Evolutionary conservation across 1,284 basidiomycete species (phyloP), one percentile per base, ranked within the genome.

Genomic region (Naganishia liquefaciens): DNA sequence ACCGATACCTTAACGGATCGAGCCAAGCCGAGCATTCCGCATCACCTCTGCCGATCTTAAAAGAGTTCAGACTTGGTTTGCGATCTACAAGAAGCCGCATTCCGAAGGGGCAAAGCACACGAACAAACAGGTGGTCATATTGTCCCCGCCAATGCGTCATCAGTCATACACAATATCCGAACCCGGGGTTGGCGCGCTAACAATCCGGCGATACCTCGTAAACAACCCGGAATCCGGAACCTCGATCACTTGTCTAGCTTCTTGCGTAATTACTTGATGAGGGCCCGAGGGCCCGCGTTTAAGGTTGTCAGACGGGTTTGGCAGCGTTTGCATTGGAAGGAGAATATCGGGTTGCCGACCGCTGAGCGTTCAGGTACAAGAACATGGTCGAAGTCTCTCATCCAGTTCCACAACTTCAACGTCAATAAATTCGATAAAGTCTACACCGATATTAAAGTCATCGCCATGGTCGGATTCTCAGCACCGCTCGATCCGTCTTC

Each of bases 401-500:
- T 37, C 3, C 33, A 37, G 33, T 10, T 37, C 33, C 3, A 37
- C 7, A 7, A 19, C 1, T 46, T 9, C 15, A 46, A 19, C 43
- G 15, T n/a, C 43, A 19, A 19, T 46, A 19, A 15, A 46, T 42
- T 19, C 40, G 19, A 9, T 19, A 42, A 10, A 46, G n/a, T n/a
- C 44, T n/a, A n/a, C 23, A 7, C 19, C 44, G n/a, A n/a, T n/a
- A n/a, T n/a, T n/a, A n/a, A 9, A 30, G 11, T 51, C 51, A 5
- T 15, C 6, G 37, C 19, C 21, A 60, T 60, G 57, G 33, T 60
- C 47, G 57, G 57, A 23, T 50, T 60, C 46, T 40, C 57, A 3
- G 44, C 25, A 40, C 47, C 57, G 5, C 57, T 60, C 33, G 57
- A 60, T 37, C 57, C 57, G 19, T 50, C 46, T 11, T 60, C 57